Conservation (phyloP, 345 rosid species). For the Cardamine resedifolia region DNA sequence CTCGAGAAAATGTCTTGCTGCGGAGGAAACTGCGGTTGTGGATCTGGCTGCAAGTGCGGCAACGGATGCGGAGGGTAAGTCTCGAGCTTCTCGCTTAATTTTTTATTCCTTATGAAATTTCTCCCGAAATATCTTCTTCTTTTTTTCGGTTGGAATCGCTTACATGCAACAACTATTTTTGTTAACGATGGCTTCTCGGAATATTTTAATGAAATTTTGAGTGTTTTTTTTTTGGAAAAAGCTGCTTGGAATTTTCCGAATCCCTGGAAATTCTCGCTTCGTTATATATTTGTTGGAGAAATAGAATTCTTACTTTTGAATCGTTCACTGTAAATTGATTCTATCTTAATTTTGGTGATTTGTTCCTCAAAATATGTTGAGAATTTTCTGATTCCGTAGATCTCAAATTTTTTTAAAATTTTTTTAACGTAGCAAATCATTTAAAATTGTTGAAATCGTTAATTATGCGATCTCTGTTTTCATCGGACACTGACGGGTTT, state of each 20-base stretch:
- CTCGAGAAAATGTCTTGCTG: constrained; percentile 65
- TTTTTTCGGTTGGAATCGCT: neutral
- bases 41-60: constrained; percentile 64
- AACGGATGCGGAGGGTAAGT: constrained; percentile 60
- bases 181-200: neutral
- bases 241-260: neutral
- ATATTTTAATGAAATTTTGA: neutral
- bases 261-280: too few species aligned
- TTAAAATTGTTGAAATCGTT: neutral
- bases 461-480: neutral
- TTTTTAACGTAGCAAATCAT: too few species aligned
- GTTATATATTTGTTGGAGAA: too few species aligned
- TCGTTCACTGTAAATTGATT: too few species aligned
- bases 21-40: constrained; percentile 66
- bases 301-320: too few species aligned
- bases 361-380: neutral
- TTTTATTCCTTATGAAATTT: neutral
- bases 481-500: neutral
- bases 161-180: neutral
- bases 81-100: neutral
- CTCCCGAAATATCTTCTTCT: neutral
- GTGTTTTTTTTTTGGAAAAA: neutral
- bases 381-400: neutral
- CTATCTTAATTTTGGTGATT: neutral
- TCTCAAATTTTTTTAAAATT: too few species aligned